Evolutionary conservation across 176 grass and related monocot genomes (phyloP), one percentile per base, ranked within the genome.

Genomic region (Bothriochloa decipiens): DNA sequence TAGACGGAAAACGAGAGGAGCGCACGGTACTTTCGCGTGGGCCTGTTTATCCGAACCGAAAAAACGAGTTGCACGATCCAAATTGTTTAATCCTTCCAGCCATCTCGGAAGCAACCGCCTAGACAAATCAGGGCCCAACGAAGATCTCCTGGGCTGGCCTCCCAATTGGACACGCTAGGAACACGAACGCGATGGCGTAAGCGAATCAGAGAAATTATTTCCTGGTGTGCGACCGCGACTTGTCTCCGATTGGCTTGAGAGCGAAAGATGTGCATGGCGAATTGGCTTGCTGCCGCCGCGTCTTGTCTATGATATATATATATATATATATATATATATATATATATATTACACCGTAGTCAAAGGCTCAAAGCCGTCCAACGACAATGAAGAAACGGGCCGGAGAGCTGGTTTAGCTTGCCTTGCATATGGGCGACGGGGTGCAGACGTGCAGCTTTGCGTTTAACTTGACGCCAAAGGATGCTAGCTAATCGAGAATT

Each of bases 31-130:
- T 37, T 60, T 26, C 7, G 4, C 23, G 33, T 4, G 55, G 80
- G 33, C 42, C 69, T 8, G n/a, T 72, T 71, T 86, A 78, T 82
- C 74, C 88, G 25, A 3, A 8, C 73, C 88, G 18, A 1, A 11
- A 60, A 64, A 70, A 82, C 73, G 35, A 11, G 74, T 67, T 52
- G 68, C 84, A 90, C 46, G 84, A 50, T 39, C 18, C 7, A 1
- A 43, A 6, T 50, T 86, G 57, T 72, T 83, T 79, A 83, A 39
- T 57, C 16, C 6, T 5, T 65, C 74, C 58, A 78, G n/a, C 74
- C 14, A 22, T n/a, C 73, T 15, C 29, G 46, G 20, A 5, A 52
- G 6, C 9, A 10, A 33, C 74, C 45, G 32, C 11, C 63, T 42
- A 11, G 9, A 13, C 20, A 33, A 35, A 69, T 35, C 26, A 49